Percentiles rank a stretch among this genome's conserved stretches.
These are phyloP conservation scores for Candida succiphila DNA, from an alignment of 805 yeast species.

Conservation along the genomic window DNA sequence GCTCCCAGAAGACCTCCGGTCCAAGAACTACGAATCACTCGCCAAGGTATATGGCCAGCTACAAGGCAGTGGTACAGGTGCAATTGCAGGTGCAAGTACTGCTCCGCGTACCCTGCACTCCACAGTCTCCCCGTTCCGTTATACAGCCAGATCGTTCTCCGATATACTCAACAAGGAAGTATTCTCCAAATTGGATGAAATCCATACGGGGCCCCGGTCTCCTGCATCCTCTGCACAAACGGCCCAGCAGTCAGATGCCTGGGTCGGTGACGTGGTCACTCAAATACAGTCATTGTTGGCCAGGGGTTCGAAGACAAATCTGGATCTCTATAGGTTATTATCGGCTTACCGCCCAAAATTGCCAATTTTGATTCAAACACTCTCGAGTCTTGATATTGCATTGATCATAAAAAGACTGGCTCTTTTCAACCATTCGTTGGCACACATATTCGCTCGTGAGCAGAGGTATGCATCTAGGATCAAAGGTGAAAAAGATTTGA, in stretches of 20 bases:
- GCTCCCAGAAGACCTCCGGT: too few relatives aligned
- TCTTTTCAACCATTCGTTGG: constrained; percentile 2
- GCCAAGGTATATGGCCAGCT: too few relatives aligned
- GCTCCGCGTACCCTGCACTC: too few relatives aligned
- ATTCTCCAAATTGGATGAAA: background rate
- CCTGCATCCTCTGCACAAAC: too few relatives aligned
- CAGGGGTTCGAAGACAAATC: background rate
- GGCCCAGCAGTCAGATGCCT: background rate
- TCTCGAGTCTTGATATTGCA: constrained; percentile 9
- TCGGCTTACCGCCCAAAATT: background rate
- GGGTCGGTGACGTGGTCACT: background rate
- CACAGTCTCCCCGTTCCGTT: too few relatives aligned
- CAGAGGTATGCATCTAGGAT: constrained; percentile 13
- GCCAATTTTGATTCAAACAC: background rate
- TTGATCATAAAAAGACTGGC: constrained; percentile 9
- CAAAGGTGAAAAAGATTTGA: background rate
- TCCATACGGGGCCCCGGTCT: too few relatives aligned
- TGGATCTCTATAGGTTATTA: background rate
- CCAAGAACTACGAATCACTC: too few relatives aligned
- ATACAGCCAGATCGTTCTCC: background rate
- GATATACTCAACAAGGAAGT: background rate
- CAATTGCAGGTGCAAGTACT: too few relatives aligned
- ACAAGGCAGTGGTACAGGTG: too few relatives aligned
- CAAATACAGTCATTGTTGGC: background rate
- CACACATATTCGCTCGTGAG: constrained; percentile 11